Base-by-base conservation (phyloP, 495 filamentous ascomycete genomes). In the Aspergillus cristatus region DNA sequence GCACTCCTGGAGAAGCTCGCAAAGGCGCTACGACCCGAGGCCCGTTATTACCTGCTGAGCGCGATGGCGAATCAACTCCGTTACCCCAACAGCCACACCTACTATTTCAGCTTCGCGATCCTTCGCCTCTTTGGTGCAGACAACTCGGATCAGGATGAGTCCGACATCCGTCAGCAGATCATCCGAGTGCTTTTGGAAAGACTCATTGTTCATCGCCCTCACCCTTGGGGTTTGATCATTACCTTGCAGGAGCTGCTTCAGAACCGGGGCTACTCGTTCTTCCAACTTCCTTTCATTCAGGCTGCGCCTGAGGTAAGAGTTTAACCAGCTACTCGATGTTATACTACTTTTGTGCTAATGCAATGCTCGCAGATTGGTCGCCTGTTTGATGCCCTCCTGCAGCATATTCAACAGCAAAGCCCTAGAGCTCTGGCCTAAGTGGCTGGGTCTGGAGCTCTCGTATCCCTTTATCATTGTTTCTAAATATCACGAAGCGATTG, bases 211-310 rank as follows among this genome's bases (percentile, higher is more conserved):
- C 86, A 84, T 57, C 86, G 89, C 55, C 91, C 91, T 20, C 93
- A 97, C 56, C 89, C 91, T 11, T 99, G 91, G 91, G 91, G 91
- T 12, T 60, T 97, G 28, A 84, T 96, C 57, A 81, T 94, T 40
- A 94, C 87, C 14, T 72, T 93, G 34, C 64, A 93, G 31, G 93
- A 97, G 64, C 69, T 99, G 32, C 69, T 94, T 39, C 91, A 94
- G 66, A 96, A 94, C 53, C 78, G 81, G 30, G 82, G 75, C 48
- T 88, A 86, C 50, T 74, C 77, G 48, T 90, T 99, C 70, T 99
- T 91, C 71, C 82, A 87, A 29, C 71, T 95, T 43, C 84, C 85
- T 29, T 96, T 94, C 43, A 84, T 95, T 64, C 90, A 93, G 66
- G 74, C 78, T 46, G 76, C 80, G 32, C 86, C 86, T 34, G 85